phyloP scores from a whole-genome alignment of 345 rosid genomes.

The Rhodamnia rubescens region DNA sequence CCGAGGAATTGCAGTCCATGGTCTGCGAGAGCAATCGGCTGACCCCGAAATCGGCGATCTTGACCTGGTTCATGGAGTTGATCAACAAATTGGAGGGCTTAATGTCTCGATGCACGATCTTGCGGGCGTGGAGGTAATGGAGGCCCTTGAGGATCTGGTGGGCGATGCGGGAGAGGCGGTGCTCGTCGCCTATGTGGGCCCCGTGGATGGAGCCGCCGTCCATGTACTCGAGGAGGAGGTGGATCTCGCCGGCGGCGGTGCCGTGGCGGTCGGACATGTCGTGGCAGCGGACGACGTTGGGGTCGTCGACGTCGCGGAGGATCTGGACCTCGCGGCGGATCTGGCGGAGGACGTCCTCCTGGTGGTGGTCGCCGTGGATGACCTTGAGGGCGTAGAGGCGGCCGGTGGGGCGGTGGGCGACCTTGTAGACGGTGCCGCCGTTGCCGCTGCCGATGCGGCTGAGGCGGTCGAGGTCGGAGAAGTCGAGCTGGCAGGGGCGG shows the following conservation, averaged over 20 bases:
- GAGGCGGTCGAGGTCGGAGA: slow-evolving; percentile 49
- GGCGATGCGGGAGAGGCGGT: slow-evolving; percentile 39
- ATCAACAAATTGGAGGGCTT: slow-evolving; percentile 78
- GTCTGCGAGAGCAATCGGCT: slow-evolving; percentile 65
- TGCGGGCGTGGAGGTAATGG: slow-evolving; percentile 61
- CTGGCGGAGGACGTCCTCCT: slow-evolving; percentile 66
- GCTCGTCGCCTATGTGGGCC: slow-evolving; percentile 37
- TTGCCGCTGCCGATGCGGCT: slow-evolving; percentile 75
- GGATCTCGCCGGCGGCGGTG: slow-evolving; percentile 47
- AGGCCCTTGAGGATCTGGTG: slow-evolving; percentile 70
- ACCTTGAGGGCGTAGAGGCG: slow-evolving; percentile 78
- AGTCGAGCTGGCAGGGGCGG: slow-evolving; percentile 1
- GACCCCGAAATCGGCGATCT: slow-evolving; percentile 93
- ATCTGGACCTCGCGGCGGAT: slow-evolving; percentile 81
- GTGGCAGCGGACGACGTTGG: slow-evolving; percentile 76
- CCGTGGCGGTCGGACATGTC: slow-evolving; percentile 57
- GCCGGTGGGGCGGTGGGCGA: slow-evolving; percentile 44
- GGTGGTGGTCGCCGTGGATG: slow-evolving; percentile 53
- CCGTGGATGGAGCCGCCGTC: slow-evolving; percentile 84
- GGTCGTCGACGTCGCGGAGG: slow-evolving; percentile 61
- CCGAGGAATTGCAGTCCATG: slow-evolving; percentile 84
- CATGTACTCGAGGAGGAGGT: slow-evolving; percentile 77
- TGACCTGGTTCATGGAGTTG: slow-evolving; percentile 48
- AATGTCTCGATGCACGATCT: slow-evolving; percentile 78
- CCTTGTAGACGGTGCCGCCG: slow-evolving; percentile 87